Evolutionary conservation across 2,329 filamentous ascomycete species (phyloP).

Genomic region (Penicillium occitanis): DNA sequence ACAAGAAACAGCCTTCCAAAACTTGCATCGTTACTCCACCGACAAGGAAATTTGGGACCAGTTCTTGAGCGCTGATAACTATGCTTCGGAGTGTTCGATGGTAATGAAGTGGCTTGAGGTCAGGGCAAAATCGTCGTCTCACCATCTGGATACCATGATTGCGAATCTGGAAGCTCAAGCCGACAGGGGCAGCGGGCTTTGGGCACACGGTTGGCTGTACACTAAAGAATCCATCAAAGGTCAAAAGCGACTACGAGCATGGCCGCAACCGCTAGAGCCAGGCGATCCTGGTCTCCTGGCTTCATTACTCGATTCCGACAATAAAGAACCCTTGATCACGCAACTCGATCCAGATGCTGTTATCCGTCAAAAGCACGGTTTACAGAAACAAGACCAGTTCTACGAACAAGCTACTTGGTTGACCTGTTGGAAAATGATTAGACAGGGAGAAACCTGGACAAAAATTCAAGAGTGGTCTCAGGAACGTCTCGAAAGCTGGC

Average conservation of each 20-base stretch:
- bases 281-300: conserved; percentile 57
- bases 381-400: conserved; percentile 81
- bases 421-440: conserved; percentile 88
- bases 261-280: conserved; percentile 64
- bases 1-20: conserved; percentile 43
- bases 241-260: conserved; percentile 74
- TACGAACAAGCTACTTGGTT: conserved; percentile 91
- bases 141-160: conserved; percentile 73
- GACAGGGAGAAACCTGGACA: conserved; percentile 72
- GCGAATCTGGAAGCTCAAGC: conserved; percentile 73
- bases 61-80: conserved; percentile 70
- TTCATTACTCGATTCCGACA: conserved; percentile 58
- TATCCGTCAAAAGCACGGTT: conserved; percentile 71
- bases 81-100: conserved; percentile 73
- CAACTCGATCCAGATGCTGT: conserved; percentile 89
- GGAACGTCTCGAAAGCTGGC: conserved; percentile 84
- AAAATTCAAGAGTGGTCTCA: conserved; percentile 83
- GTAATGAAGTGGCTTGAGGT: conserved; percentile 85
- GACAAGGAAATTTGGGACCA: conserved; percentile 67
- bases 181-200: conserved; percentile 72
- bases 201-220: conserved; percentile 88
- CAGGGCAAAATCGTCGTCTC: conserved; percentile 65
- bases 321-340: conserved; percentile 68
- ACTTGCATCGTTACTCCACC: conserved; percentile 57
- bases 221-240: conserved; percentile 88